A percentile compares a stretch with the other conserved stretches of the same genome.
phyloP scores from a whole-genome alignment of 148 eudicot species.

The Chenopodium quinoa region DNA sequence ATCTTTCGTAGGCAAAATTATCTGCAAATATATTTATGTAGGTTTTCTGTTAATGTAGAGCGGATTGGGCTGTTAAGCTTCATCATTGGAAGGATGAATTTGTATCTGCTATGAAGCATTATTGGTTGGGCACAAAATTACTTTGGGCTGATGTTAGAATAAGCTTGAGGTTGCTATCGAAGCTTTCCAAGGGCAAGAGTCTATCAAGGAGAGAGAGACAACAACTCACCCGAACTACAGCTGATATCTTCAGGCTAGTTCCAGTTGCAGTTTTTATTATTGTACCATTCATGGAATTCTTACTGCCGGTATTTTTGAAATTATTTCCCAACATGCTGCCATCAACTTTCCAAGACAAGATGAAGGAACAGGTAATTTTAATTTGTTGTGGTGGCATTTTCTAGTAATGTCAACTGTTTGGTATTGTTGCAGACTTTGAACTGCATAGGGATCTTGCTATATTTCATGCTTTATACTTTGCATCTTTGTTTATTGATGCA shows the following conservation, averaged over 20 bases:
- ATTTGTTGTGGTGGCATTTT: slow-evolving; percentile 14
- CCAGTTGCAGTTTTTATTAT: slow-evolving; percentile 80
- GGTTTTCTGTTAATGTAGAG: slow-evolving; percentile 39
- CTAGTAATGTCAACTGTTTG: not conserved
- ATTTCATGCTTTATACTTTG: not conserved
- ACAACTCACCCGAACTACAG: slow-evolving; percentile 84
- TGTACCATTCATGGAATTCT: slow-evolving; percentile 88
- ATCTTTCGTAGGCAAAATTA: not conserved
- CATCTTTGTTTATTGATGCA: not conserved
- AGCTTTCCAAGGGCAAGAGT: slow-evolving; percentile 68
- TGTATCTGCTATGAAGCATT: slow-evolving; percentile 62
- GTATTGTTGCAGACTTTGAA: not conserved
- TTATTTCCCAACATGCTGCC: slow-evolving; percentile 87
- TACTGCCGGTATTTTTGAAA: slow-evolving; percentile 74
- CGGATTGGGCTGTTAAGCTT: slow-evolving; percentile 78
- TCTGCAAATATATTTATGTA: not conserved
- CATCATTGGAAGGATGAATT: slow-evolving; percentile 69
- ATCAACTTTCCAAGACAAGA: slow-evolving; percentile 87
- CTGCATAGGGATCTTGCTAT: not conserved
- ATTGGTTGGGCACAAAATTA: slow-evolving; percentile 80
- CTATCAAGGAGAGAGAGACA: slow-evolving; percentile 87
- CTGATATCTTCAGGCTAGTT: slow-evolving; percentile 91
- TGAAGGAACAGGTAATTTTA: slow-evolving; percentile 72
- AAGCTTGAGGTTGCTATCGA: slow-evolving; percentile 61
- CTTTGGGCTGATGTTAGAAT: slow-evolving; percentile 89